phyloP scores from a whole-genome alignment of 305 asterid genomes.

The Solanum hybrid region DNA sequence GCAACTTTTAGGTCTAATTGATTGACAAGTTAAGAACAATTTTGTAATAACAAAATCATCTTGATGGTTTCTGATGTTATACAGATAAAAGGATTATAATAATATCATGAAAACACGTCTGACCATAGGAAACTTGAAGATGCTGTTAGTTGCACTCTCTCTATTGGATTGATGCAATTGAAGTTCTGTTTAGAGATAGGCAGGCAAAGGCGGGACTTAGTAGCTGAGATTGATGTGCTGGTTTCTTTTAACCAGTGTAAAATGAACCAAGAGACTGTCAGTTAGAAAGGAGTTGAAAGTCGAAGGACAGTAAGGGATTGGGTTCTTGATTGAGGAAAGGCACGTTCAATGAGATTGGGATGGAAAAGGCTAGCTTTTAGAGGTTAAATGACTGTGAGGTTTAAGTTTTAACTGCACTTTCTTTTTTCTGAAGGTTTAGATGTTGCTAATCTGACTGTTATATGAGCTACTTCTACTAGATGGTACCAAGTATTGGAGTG shows the following conservation, averaged over 20 bases:
- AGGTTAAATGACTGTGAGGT: background rate
- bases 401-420: background rate
- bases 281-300: background rate
- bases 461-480: background rate
- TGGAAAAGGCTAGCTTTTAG: background rate
- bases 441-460: background rate
- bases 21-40: background rate
- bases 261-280: background rate
- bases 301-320: background rate
- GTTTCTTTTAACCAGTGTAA: background rate
- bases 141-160: background rate
- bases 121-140: background rate
- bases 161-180: background rate
- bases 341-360: background rate
- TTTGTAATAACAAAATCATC: background rate
- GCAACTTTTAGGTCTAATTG: background rate
- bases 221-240: background rate
- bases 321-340: background rate
- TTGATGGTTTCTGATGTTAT: background rate
- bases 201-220: background rate
- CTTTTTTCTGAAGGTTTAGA: background rate
- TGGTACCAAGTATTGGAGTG: background rate
- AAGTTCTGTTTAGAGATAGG: background rate
- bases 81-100: background rate
- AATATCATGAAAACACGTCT: background rate